Percentiles rank a stretch among this genome's conserved stretches.
These are phyloP conservation scores for Thelonectria blattea DNA, from an alignment of 2,329 filamentous ascomycete species.

Conservation along the genomic window DNA sequence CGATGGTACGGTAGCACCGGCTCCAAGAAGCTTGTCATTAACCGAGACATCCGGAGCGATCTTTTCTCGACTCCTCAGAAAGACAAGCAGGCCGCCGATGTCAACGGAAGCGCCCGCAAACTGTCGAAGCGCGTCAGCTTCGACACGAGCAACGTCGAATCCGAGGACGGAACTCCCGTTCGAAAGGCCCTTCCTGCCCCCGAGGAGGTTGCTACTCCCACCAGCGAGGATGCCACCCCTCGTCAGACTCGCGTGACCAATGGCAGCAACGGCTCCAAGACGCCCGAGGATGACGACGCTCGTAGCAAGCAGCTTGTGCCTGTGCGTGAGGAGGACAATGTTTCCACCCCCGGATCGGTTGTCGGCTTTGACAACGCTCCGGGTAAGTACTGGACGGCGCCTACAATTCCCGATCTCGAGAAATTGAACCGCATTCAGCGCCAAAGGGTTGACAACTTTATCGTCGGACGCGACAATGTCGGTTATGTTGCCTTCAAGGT, in stretches of 20 bases:
- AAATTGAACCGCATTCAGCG: slow-evolving; percentile 82
- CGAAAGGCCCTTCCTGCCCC: slow-evolving; percentile 45
- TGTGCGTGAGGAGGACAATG: slow-evolving; percentile 72
- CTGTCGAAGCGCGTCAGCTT: slow-evolving; percentile 92
- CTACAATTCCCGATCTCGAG: slow-evolving; percentile 74
- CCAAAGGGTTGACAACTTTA: slow-evolving; percentile 74
- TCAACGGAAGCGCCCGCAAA: slow-evolving; percentile 54
- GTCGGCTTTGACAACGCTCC: slow-evolving; percentile 55
- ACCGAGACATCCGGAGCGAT: slow-evolving; percentile 81
- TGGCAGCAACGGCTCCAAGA: slow-evolving; percentile 49
- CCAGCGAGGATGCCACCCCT: slow-evolving; percentile 48
- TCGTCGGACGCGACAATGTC: slow-evolving; percentile 81
- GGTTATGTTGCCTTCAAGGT: slow-evolving; percentile 83
- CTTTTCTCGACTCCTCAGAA: slow-evolving; percentile 67
- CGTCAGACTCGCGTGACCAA: slow-evolving; percentile 55
- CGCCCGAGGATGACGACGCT: slow-evolving; percentile 73
- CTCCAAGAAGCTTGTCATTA: slow-evolving; percentile 92
- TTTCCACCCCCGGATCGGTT: slow-evolving; percentile 38
- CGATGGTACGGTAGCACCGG: slow-evolving; percentile 71
- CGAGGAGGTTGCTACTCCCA: slow-evolving; percentile 39
- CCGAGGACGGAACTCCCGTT: slow-evolving; percentile 44
- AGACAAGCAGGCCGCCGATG: slow-evolving; percentile 52
- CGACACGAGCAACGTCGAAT: slow-evolving; percentile 65
- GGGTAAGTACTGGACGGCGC: slow-evolving; percentile 88
- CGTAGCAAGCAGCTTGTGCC: slow-evolving; percentile 78